Base-by-base conservation (phyloP, 2,329 filamentous ascomycete species). In the Ploettnerulaceae sp. region DNA sequence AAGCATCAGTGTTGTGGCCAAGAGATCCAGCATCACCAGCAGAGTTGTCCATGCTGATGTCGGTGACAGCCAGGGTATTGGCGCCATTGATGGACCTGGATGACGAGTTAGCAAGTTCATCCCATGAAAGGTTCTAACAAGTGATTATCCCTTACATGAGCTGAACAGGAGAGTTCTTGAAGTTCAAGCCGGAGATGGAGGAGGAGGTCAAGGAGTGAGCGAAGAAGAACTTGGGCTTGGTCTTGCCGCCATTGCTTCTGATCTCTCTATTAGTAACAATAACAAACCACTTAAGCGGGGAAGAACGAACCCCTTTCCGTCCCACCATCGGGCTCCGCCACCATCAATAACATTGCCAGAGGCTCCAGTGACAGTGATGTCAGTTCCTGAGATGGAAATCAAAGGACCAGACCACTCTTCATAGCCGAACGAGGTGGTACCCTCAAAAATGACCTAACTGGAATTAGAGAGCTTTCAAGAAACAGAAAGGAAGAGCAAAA, bases 401-500 rank as follows among this genome's bases (percentile, higher is more conserved):
- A 86, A 69, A 34, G 82, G 82, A 0, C 82, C 82, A 1, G 63
- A 62, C 82, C 81, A 86, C 57, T 82, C 75, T 52, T 77, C 69
- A 66, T 83, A 84, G 15, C 71, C 81, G 58, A 82, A 86, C 44
- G 75, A 79, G n/a, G 82, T 86, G 11, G 70, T 76, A 33, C 82
- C 83, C 47, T 77, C 64, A 64, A 86, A 86, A 56, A 75, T 76
- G 52, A 84, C 71, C 45, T 64, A 70, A 18, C 11, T 28, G 29
- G 7, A 37, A 18, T 49, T 12, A 54, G 45, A 24, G 7, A 31
- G 14, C 5, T 18, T n/a, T 21, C n/a, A n/a, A n/a, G n/a, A n/a
- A n/a, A n/a, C n/a, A n/a, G n/a, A n/a, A n/a, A n/a, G n/a, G n/a
- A n/a, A 22, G 20, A 31, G 14, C 9, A 20, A 34, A 42, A 26